Base-by-base conservation (phyloP, 2,329 filamentous ascomycete genomes). In the Fusarium staphyleae region DNA sequence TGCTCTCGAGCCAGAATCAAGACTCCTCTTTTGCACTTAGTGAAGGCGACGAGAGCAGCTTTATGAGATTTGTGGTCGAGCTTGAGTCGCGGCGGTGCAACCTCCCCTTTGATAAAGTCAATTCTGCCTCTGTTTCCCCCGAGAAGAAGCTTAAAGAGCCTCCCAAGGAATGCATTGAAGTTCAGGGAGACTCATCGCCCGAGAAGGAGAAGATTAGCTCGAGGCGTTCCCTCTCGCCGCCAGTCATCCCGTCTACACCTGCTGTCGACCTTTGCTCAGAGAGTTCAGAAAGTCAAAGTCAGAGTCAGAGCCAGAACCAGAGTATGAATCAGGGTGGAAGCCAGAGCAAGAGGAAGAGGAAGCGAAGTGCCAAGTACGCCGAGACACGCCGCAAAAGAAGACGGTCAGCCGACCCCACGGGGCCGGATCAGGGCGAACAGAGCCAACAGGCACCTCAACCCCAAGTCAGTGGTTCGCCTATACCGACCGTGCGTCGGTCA, bases 51-150 rank as follows among this genome's bases (percentile, higher is more conserved):
- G 79, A 83, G 52, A 73, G 70, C 28, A 78, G 78, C 59, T 74
- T 82, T 64, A 69, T 79, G 41, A 74, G 76, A 43, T 71, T 84
- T 5, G 75, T 79, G 3, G 75, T 78, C n/a, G 79, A 82, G 58
- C 67, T 83, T 8, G 81, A 82, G 57, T 73, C 77, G 19, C 72
- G 70, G 16, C 72, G 70, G 41, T 70, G 71, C 52, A 65, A 70
- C 11, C 63, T 65, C 26, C 61, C 61, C 6, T 48, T 62, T 26
- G 55, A 59, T 46, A 55, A 62, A 28, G 40, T 42, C 39, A 48
- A 53, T 24, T 55, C 52, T 10, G 51, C 52, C 11, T 66, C 61
- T 13, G 28, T 40, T 26, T 60, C 57, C 15, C 55, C 54, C 3
- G 57, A 62, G 39, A 62, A 60, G 41, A 52, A 49, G 15, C 39